These are phyloP conservation scores for Phialemonium atrogriseum DNA, from an alignment of 2,329 filamentous ascomycete genomes.

Conservation along the genomic window DNA sequence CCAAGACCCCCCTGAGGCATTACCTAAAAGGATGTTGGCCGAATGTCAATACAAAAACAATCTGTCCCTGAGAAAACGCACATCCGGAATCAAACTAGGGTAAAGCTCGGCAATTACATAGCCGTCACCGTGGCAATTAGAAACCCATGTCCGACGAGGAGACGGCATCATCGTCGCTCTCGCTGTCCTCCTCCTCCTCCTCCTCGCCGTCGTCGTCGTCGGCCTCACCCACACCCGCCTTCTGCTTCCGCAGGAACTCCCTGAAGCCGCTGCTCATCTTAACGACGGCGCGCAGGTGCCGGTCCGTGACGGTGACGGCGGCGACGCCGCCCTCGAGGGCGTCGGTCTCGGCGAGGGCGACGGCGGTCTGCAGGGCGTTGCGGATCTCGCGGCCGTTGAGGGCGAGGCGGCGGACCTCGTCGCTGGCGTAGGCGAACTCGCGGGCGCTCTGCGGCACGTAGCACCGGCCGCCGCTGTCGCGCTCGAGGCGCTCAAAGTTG, in stretches of 20 bases:
- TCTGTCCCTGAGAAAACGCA: too few relatives aligned
- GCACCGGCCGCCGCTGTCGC: conserved; percentile 28
- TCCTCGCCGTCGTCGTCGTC: conserved; percentile 10
- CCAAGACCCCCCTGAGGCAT: too few relatives aligned
- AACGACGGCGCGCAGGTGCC: conserved; percentile 25
- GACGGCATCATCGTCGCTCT: conserved; percentile 1
- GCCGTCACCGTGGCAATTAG: too few relatives aligned
- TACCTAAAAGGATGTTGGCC: too few relatives aligned
- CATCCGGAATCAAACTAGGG: too few relatives aligned
- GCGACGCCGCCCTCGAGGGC: conserved; percentile 25
- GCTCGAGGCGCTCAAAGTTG: conserved; percentile 35
- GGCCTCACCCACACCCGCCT: conserved; percentile 6
- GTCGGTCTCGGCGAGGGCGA: conserved; percentile 34
- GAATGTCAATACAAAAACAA: too few relatives aligned
- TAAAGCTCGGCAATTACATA: too few relatives aligned
- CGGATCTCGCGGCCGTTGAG: conserved; percentile 31
- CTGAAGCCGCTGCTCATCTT: conserved; percentile 30
- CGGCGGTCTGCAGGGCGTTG: conserved; percentile 33
- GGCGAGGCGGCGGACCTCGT: conserved; percentile 26
- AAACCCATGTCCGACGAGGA: too few relatives aligned
- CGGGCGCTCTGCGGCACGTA: conserved; percentile 28
- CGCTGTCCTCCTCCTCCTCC: conserved; percentile 8
- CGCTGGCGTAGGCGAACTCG: conserved; percentile 27
- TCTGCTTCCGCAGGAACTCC: conserved; percentile 18
- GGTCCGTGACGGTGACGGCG: conserved; percentile 21